Evolutionary conservation across 2,329 filamentous ascomycete genomes (phyloP), one percentile per base, ranked within the genome.

Genomic region (Neofusicoccum kwambonambiense): DNA sequence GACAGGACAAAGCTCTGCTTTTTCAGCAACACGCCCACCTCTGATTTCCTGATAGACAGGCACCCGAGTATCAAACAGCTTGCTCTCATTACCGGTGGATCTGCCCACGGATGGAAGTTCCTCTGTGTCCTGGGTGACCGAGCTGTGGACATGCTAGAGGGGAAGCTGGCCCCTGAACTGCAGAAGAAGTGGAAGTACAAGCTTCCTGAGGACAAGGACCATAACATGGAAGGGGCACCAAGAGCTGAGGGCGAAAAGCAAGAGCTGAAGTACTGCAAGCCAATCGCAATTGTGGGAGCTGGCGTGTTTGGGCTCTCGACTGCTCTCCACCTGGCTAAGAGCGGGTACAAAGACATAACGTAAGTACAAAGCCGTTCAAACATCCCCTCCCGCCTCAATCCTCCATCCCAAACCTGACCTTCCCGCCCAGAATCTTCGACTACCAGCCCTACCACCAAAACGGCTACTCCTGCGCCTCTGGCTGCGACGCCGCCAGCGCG

Each of bases 101-200:
- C 82, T 22, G 87, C 87, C 0, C 87, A 89, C 72, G 87, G 79
- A 0, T 89, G 87, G 72, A 89, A 88, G 68, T 88, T 86, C 65
- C 70, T 87, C 51, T 86, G 86, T 0, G 82, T 83, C 3, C 80
- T 89, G 67, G 86, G 86, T 1, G 81, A 82, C 35, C 80, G 78
- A 66, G 81, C 88, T 9, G 78, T 83, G 0, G 81, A 87, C 13
- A 60, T 65, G 63, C 54, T 65, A 3, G 63, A 65, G 13, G 63
- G 63, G 9, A 65, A 65, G 22, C 56, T 65, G 2, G 17, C 27
- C 12, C 37, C 63, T n/a, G 41, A 65, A 17, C 37, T 65, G 37
- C 35, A 52, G 37, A 44, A 60, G 27, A 65, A 27, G 31, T 65
- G 63, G 63, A 65, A 65, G 17, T 65, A 39, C 42, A 65, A 65